Evolutionary conservation across 2,329 filamentous ascomycete genomes (phyloP), one percentile per base, ranked within the genome.

Genomic region (Colletotrichum siamense): DNA sequence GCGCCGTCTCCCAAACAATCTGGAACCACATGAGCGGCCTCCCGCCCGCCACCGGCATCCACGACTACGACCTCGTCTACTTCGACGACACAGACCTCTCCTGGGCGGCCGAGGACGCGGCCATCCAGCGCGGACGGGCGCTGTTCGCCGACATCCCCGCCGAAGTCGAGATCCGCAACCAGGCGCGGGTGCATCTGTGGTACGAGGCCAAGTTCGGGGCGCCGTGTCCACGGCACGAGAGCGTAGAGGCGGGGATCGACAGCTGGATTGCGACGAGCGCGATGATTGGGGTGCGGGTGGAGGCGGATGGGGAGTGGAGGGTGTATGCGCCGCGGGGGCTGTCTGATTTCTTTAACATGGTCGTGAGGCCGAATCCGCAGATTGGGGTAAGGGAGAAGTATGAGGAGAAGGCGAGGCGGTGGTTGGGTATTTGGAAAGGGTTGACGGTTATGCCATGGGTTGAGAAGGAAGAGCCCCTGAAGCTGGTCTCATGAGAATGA

Each of bases 161-260:
- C 2, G 81, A 84, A 30, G 81, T 86, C 2, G 84, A 86, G 74
- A 85, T 86, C 16, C 82, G 84, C 16, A 86, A 86, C 52, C 84
- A 86, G 67, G 84, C 84, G 4, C 81, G 84, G 10, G 84, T 86
- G 13, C 84, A 86, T 57, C 77, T 86, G 0, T 86, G 84, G 84
- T 86, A 85, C 24, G 78, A 78, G 65, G 55, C 80, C 36, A 84
- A 82, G 52, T 83, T 82, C 16, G 83, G 84, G 7, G 73, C 77
- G 0, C 77, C 80, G 2, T 85, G 83, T 30, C 78, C 84, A 1
- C 78, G 77, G 13, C 83, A 85, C 16, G 57, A 55, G 13, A 83
- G 81, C 1, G 79, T 80, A 0, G 84, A 86, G 36, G 81, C 79
- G 1, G 83, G 82, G 0, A 86, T 86, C 63, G 79, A 80, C 24